These are phyloP conservation scores for Nothophaeocryptopus gaeumannii DNA, from an alignment of 2,329 filamentous ascomycete species.

Conservation along the genomic window DNA sequence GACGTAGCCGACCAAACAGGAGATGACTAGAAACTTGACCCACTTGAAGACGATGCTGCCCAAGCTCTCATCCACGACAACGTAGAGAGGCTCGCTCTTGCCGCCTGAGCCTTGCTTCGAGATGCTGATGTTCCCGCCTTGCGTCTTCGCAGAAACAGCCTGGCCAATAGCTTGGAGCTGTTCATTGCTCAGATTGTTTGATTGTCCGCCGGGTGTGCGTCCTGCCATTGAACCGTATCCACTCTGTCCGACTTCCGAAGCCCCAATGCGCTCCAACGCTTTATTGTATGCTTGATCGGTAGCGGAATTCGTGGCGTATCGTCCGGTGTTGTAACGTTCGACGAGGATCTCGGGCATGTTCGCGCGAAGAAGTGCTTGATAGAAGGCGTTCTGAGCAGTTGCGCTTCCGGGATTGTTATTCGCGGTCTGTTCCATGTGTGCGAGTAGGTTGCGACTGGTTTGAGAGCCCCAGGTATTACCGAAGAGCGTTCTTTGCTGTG, in stretches of 20 bases:
- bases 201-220: slow-evolving; percentile 36
- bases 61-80: slow-evolving; percentile 88
- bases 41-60: slow-evolving; percentile 80
- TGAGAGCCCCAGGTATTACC: slow-evolving; percentile 38
- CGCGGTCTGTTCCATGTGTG: slow-evolving; percentile 82
- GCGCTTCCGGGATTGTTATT: slow-evolving; percentile 89
- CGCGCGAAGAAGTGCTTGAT: slow-evolving; percentile 82
- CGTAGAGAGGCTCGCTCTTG: slow-evolving; percentile 85
- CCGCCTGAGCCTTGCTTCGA: slow-evolving; percentile 60
- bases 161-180: slow-evolving; percentile 78
- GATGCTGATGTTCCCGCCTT: slow-evolving; percentile 64
- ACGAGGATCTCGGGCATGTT: slow-evolving; percentile 92
- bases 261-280: slow-evolving; percentile 64
- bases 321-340: slow-evolving; percentile 81
- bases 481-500: slow-evolving; percentile 46
- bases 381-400: slow-evolving; percentile 88
- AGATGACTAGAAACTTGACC: slow-evolving; percentile 81
- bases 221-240: slow-evolving; percentile 21
- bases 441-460: slow-evolving; percentile 62
- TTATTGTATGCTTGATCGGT: slow-evolving; percentile 77
- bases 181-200: slow-evolving; percentile 52
- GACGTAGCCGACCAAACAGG: slow-evolving; percentile 75
- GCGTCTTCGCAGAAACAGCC: slow-evolving; percentile 70
- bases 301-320: slow-evolving; percentile 75
- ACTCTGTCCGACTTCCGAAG: slow-evolving; percentile 39